These are phyloP conservation scores for Mycosphaerella sp. DNA, from an alignment of 2,329 filamentous ascomycete species.

Conservation along the genomic window DNA sequence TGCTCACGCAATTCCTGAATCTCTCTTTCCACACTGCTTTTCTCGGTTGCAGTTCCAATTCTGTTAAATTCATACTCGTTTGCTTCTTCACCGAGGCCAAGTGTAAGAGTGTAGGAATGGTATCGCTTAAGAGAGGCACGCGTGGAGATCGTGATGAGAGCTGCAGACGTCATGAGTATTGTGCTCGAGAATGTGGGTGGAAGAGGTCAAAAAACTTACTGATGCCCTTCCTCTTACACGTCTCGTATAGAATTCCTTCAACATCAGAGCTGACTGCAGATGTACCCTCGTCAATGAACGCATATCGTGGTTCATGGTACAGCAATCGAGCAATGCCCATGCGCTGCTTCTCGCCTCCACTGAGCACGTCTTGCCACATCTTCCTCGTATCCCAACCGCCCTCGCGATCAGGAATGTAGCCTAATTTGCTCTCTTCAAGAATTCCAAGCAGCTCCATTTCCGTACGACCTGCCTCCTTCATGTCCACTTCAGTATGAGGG, in stretches of 20 bases:
- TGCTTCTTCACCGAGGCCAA: conserved; percentile 74
- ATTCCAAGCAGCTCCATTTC: conserved; percentile 73
- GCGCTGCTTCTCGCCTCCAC: conserved; percentile 92
- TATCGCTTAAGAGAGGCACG: conserved; percentile 92
- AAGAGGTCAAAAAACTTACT: conserved; percentile 30
- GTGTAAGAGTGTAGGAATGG: conserved; percentile 81
- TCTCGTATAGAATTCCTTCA: conserved; percentile 88
- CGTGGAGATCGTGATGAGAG: conserved; percentile 91
- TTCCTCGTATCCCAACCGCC: conserved; percentile 96
- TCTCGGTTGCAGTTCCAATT: conserved; percentile 89
- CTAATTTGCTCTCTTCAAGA: conserved; percentile 75
- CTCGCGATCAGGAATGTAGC: conserved; percentile 85
- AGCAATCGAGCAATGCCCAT: conserved; percentile 85
- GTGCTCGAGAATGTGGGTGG: not conserved
- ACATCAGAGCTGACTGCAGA: conserved; percentile 92
- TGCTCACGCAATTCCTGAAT: conserved; percentile 75
- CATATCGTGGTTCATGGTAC: conserved; percentile 92
- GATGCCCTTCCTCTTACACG: conserved; percentile 85
- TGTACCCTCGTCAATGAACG: conserved; percentile 92
- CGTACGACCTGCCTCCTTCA: conserved; percentile 71
- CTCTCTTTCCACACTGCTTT: conserved; percentile 88
- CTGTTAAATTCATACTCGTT: conserved; percentile 88
- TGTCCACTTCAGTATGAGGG: conserved; percentile 88
- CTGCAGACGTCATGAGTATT: conserved; percentile 29
- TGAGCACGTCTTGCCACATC: conserved; percentile 98